Evolutionary conservation across 768 basidiomycete species (phyloP).

Genomic region (Panus rudis): DNA sequence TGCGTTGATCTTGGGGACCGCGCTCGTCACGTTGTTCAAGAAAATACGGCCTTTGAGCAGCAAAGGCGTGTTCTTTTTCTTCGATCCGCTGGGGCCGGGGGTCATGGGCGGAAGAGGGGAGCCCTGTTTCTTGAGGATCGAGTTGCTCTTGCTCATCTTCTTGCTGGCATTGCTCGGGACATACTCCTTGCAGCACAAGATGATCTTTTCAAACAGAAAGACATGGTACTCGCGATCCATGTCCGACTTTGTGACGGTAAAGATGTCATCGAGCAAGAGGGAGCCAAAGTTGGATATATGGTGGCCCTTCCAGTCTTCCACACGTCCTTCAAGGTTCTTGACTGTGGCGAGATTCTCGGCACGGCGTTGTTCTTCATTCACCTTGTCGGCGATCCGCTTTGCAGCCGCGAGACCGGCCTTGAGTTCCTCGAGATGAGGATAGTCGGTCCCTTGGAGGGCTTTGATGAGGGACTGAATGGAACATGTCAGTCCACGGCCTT

Average conservation of each 20-base stretch:
- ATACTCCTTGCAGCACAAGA: conserved; percentile 96
- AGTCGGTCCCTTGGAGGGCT: conserved; percentile 53
- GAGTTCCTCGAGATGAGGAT: conserved; percentile 73
- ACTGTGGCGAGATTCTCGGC: conserved; percentile 91
- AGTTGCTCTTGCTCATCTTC: conserved; percentile 78
- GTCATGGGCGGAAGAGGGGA: conserved; percentile 36
- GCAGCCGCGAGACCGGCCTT: conserved; percentile 78
- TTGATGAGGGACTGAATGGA: conserved; percentile 62
- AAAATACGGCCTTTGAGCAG: conserved; percentile 95
- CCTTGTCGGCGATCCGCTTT: conserved; percentile 89
- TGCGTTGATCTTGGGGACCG: conserved; percentile 54
- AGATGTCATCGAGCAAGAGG: conserved; percentile 90
- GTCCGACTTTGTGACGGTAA: conserved; percentile 92
- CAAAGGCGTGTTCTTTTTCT: conserved; percentile 74
- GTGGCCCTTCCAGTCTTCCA: conserved; percentile 99
- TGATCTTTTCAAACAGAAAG: conserved; percentile 98
- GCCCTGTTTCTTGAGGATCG: conserved; percentile 80
- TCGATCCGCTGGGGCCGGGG: conserved; percentile 44
- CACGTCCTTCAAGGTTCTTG: conserved; percentile 73
- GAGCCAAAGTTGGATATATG: conserved; percentile 91
- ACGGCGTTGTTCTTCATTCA: conserved; percentile 91
- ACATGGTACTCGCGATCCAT: conserved; percentile 98
- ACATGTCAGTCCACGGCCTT: conserved; percentile 8
- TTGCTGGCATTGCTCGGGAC: conserved; percentile 45
- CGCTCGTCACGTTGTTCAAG: conserved; percentile 89